A percentile compares a stretch with the other conserved stretches of the same genome.
Conservation (phyloP, 495 filamentous ascomycete genomes). For the Apiosordaria backusii region DNA sequence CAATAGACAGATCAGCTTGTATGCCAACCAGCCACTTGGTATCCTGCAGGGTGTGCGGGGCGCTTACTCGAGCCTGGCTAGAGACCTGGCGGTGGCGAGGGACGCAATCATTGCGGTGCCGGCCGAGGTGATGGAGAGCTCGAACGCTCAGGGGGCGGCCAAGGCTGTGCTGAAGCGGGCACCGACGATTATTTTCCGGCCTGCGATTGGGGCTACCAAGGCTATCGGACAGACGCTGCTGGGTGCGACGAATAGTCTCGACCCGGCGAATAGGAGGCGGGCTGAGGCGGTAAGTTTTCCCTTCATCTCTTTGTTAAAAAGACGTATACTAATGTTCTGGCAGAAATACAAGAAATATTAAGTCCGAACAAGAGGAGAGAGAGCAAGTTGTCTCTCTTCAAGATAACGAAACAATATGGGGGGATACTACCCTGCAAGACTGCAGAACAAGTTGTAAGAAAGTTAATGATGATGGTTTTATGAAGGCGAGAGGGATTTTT, state of each 20-base stretch:
- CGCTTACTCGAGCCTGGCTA: conserved; percentile 75
- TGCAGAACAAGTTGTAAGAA: background rate
- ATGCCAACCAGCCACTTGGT: conserved; percentile 88
- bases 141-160: conserved; percentile 76
- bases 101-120: conserved; percentile 96
- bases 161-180: conserved; percentile 75
- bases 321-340: conserved; percentile 8
- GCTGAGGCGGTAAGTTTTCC: conserved; percentile 80
- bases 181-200: conserved; percentile 85
- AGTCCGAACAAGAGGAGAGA: background rate
- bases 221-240: conserved; percentile 85
- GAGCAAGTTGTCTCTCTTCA: background rate
- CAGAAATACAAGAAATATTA: conserved; percentile 27
- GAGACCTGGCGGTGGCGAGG: conserved; percentile 76
- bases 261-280: conserved; percentile 74
- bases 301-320: background rate
- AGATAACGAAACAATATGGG: background rate
- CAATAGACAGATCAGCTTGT: conserved; percentile 72
- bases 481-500: background rate
- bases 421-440: background rate
- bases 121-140: conserved; percentile 82
- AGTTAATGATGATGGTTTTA: background rate
- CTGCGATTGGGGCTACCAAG: conserved; percentile 85
- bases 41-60: conserved; percentile 81
- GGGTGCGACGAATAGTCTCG: conserved; percentile 90